Percentiles rank a stretch among this genome's conserved stretches.
Evolutionary conservation across 176 grass and related monocot species (phyloP).

Genomic region (bread wheat (Triticum aestivum)): IWGSC_CS_RefSeq_v2.1 NC_057800.1:745902025-745902524

Average conservation of each 20-base stretch:
- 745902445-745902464: too few species aligned
- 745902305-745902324: background rate
- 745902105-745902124: background rate
- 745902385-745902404: background rate
- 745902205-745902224: too few species aligned
- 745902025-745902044: background rate
- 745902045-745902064: background rate
- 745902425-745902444: background rate
- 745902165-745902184: too few species aligned
- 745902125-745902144: rapidly evolving
- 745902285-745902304: too few species aligned
- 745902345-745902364: background rate
- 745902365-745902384: background rate
- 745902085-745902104: background rate
- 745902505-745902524: too few species aligned
- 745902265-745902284: background rate
- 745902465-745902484: too few species aligned
- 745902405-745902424: background rate
- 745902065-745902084: background rate
- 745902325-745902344: too few species aligned
- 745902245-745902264: too few species aligned
- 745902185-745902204: too few species aligned
- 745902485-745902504: too few species aligned
- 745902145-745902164: background rate
- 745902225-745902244: too few species aligned